Base-by-base conservation (phyloP, 176 grass and related monocot genomes). In the Urochloa ruziziensis region DNA sequence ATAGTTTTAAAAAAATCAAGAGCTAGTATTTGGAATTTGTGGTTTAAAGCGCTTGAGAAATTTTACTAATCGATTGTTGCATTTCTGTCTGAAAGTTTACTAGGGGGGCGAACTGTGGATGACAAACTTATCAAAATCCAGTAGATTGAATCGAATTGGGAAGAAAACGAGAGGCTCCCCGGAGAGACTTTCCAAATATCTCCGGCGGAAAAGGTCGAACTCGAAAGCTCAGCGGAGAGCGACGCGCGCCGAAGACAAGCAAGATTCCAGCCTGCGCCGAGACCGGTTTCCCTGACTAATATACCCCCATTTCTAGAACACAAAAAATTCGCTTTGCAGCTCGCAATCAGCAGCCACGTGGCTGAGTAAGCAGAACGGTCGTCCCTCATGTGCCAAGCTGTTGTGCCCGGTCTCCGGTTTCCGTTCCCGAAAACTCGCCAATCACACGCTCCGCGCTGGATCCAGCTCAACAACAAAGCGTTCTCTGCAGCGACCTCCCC, bases 201-300 rank as follows among this genome's bases (percentile, higher is more conserved):
- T 44, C 0, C 0, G 1, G 0, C 27, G 43, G 29, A 51, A 51
- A 36, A 18, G 10, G n/a, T n/a, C n/a, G n/a, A n/a, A n/a, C n/a
- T 51, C 24, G 77, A 80, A 80, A 67, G 62, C 61, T 52, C 43
- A 0, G 19, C 63, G 16, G 77, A 80, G 29, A 51, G 76, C 44
- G 59, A 78, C 14, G 57, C 21, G 63, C 14, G 57, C 21, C 57
- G 10, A 2, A n/a, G 11, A 48, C 16, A 63, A 27, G 27, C 16
- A 64, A 27, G 40, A 63, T 79, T 79, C 58, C 56, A 60, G 10
- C 58, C 56, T 42, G 10, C 1, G 39, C 9, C 2, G 28, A 15
- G 76, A 61, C 59, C 19, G 19, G 32, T n/a, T 78, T 78, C 7
- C 18, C 3, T 59, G 39, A 21, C 56, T 10, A 18, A 0, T 14